These are phyloP conservation scores for Beauveria sp. DNA, from an alignment of 2,329 filamentous ascomycete species.

Conservation along the genomic window DNA sequence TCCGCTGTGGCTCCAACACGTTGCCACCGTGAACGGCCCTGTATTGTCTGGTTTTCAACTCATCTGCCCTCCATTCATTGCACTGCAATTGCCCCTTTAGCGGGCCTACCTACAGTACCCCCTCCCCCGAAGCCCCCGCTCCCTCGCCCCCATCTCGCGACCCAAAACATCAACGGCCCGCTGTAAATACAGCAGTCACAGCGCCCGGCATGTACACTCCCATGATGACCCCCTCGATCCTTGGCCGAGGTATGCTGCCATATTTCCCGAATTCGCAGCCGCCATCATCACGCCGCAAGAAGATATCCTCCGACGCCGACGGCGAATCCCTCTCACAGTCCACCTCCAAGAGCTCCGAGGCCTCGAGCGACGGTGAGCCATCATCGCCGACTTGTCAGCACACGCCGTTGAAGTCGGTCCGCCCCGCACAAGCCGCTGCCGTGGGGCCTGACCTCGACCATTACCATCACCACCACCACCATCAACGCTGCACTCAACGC, in stretches of 20 bases:
- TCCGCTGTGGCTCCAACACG: too few species aligned
- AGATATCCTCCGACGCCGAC: not conserved
- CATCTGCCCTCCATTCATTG: too few species aligned
- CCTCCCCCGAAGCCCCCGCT: not conserved
- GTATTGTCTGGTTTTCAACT: too few species aligned
- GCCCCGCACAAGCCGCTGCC: constrained; percentile 5
- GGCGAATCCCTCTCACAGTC: not conserved
- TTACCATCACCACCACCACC: not conserved
- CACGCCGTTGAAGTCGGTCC: not conserved
- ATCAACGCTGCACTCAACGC: not conserved
- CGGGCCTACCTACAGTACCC: too few species aligned
- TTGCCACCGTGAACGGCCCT: too few species aligned
- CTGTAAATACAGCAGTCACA: not conserved
- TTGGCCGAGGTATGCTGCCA: not conserved
- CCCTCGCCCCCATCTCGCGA: too few species aligned
- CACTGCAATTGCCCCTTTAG: too few species aligned
- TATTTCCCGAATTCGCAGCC: not conserved
- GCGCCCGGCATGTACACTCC: not conserved
- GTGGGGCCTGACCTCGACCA: not conserved
- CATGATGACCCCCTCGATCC: not conserved
- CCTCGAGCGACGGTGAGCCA: not conserved
- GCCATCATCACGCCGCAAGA: not conserved
- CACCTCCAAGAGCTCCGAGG: not conserved
- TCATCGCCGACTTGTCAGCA: not conserved
- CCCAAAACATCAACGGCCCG: too few species aligned